phyloP scores from a whole-genome alignment of 176 grass and related monocot genomes.

The bread wheat (Triticum aestivum) region DNA sequence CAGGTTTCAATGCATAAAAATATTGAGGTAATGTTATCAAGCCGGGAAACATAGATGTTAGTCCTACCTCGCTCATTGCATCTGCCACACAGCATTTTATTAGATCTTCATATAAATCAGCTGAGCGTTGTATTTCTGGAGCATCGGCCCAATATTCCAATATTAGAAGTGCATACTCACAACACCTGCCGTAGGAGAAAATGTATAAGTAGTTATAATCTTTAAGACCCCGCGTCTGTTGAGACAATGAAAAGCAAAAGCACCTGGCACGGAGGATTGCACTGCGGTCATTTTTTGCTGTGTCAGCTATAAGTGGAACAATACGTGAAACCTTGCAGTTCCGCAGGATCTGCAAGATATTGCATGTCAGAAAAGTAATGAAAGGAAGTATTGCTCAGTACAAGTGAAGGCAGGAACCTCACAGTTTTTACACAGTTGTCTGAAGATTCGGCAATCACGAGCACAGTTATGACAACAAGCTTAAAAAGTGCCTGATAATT shows the following conservation, averaged over 20 bases:
- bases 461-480: conserved; percentile 94
- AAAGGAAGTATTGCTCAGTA: conserved; percentile 17
- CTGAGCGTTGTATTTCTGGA: conserved; percentile 82
- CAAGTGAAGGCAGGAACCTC: conserved; percentile 37
- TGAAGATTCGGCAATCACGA: conserved; percentile 88
- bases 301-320: conserved; percentile 60
- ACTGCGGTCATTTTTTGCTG: conserved; percentile 66
- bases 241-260: conserved; percentile 20
- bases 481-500: conserved; percentile 77
- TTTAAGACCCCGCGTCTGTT: conserved; percentile 1
- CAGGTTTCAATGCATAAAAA: neutral
- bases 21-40: conserved; percentile 1
- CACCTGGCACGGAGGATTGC: conserved; percentile 86
- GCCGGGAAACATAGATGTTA: conserved; percentile 17
- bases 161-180: conserved; percentile 86
- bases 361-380: conserved; percentile 31
- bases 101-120: conserved; percentile 84
- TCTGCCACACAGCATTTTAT: conserved; percentile 84
- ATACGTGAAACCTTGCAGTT: conserved; percentile 83
- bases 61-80: conserved; percentile 86
- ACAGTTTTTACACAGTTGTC: conserved; percentile 95
- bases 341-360: conserved; percentile 61
- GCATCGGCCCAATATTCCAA: conserved; percentile 95
- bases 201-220: conserved; percentile 31
- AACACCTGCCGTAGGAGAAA: conserved; percentile 58